Evolutionary conservation across 352 stramenopile species (phyloP), one percentile per base, ranked within the genome.

Genomic region (Phytophthora ramorum): DNA sequence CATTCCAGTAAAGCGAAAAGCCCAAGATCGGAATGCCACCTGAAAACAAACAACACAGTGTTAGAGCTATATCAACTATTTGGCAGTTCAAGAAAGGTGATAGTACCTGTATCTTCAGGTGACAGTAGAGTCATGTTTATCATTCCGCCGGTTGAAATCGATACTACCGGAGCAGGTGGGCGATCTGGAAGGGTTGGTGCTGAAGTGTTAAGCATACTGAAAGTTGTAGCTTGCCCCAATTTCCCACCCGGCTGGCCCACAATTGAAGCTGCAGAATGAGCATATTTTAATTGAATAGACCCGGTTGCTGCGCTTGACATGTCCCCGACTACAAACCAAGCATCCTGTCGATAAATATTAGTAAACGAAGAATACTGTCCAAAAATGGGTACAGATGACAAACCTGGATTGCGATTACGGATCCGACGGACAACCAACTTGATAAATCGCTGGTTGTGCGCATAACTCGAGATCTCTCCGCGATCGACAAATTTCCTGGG

Each of bases 21-120:
- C 67, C 62, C 8, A 63, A 60, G 14, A 92, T 79, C 0, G 66
- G 68, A 5, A 89, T 61, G 0, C 83, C 83, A n/a, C 83, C 81
- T 73, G 53, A 58, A 20, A 7, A 13, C 6, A 68, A 49, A 44
- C 0, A 12, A 1, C 16, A 13, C 8, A 0, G 49, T 1, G 17
- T 69, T 30, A 73, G 58, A 12, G 17, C 34, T 40, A 4, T 22
- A 44, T 44, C 38, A 19, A 20, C 16, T 20, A 5, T 6, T 19
- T 12, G 38, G 16, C 7, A 19, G n/a, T 35, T 50, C 20, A 41
- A 50, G 17, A 24, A 20, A 43, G 19, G 3, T n/a, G 9, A 58
- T 12, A 13, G 16, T 65, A 83, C 75, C 79, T 1, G 79, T 87
- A 46, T 87, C 79, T 20, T 71, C 32, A 7, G 76, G 76, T 0